Evolutionary conservation across 2,329 filamentous ascomycete genomes (phyloP).

Genomic region (Ceratocystis eucalypticola): DNA sequence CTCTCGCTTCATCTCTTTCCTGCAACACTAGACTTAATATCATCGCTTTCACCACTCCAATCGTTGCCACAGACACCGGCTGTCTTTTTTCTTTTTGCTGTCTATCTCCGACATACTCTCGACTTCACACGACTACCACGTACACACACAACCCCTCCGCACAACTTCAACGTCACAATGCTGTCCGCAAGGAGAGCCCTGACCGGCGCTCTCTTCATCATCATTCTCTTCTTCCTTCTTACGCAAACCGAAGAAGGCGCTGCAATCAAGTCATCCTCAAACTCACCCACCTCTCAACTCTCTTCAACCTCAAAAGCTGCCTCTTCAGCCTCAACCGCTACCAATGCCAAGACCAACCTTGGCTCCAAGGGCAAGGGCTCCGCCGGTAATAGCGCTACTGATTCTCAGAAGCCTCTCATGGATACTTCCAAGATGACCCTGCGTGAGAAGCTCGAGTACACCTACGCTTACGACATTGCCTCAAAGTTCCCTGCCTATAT

Average conservation of each 20-base stretch:
- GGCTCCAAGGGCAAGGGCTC: not conserved
- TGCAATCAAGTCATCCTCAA: conserved; percentile 20
- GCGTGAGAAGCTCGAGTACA: conserved; percentile 72
- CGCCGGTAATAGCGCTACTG: conserved; percentile 21
- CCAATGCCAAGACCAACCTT: not conserved
- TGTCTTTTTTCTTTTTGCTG: not conserved
- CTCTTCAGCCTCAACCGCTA: conserved; percentile 13
- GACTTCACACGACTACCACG: not conserved
- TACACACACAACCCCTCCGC: not conserved
- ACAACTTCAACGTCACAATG: conserved; percentile 39
- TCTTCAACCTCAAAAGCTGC: conserved; percentile 22
- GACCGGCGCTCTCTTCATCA: conserved; percentile 53
- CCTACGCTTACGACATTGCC: conserved; percentile 84
- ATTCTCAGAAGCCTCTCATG: conserved; percentile 46
- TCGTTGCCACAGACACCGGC: not conserved
- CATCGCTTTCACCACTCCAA: not conserved
- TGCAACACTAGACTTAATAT: not conserved
- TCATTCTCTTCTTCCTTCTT: conserved; percentile 57
- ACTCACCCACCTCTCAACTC: conserved; percentile 25
- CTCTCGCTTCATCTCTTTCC: not conserved
- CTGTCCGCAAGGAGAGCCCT: conserved; percentile 66
- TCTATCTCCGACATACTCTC: not conserved
- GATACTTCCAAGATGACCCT: conserved; percentile 61
- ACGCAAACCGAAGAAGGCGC: conserved; percentile 41
- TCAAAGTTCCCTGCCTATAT: conserved; percentile 91